Base-by-base conservation (phyloP, 2,329 filamentous ascomycete species). In the Drechslerella dactyloides region DNA sequence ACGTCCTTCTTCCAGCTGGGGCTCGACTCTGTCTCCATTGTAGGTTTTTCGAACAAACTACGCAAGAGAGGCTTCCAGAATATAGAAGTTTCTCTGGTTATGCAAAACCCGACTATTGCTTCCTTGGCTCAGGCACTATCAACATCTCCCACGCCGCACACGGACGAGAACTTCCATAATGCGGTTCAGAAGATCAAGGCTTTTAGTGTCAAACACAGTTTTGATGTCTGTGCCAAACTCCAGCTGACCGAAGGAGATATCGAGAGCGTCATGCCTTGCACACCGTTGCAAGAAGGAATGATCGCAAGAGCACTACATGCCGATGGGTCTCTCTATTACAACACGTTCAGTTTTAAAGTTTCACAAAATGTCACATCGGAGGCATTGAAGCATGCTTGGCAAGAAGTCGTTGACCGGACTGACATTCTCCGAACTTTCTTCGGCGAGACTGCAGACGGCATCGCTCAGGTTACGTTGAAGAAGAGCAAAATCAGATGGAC, bases 251-350 rank as follows among this genome's bases (percentile, higher is more conserved):
- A 81, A 0, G 77, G 80, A 4, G 81, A 86, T 0, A 84, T 96
- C 8, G 89, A 94, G 76, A 85, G 86, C 66, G 85, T 96, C 57
- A 86, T 86, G 0, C 93, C 92, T 2, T 96, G 93, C 77, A 96
- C 93, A 0, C 85, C 92, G 0, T 81, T 96, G 0, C 93, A 97
- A 77, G 87, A 93, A 78, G 93, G 92, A 0, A 93, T 97, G 82
- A 86, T 96, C 55, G 89, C 89, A 4, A 85, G 87, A 54, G 88
- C 87, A 23, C 78, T 89, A 40, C 84, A 86, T 8, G 86, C 81
- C 17, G 80, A 83, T 0, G 78, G 81, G 0, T 82, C 83, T 0
- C 80, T 89, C 0, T 97, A 97, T 77, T 96, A 93, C 78, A 92
- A 92, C 64, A 82, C 83, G 0, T 96, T 97, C 76, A 80, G 79